Conservation (phyloP, 2,329 filamentous ascomycete genomes). For the Cladosporium sphaerospermum region DNA sequence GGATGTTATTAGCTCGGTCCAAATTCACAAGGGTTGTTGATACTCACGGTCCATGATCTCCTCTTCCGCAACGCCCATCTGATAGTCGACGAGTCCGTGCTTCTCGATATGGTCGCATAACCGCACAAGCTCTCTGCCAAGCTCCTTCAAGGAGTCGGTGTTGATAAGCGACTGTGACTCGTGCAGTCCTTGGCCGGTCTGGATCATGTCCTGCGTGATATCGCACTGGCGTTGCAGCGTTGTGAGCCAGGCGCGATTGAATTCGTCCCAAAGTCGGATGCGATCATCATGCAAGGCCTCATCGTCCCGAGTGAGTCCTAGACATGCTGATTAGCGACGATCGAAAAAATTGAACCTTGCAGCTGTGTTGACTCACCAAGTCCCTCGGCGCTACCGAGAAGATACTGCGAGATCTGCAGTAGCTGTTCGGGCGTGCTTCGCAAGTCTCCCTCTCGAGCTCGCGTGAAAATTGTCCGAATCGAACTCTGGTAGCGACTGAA, state of each 20-base stretch:
- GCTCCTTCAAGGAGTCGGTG: constrained; percentile 62
- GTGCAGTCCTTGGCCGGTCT: constrained; percentile 50
- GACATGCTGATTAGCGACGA: background rate
- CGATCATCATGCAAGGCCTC: constrained; percentile 67
- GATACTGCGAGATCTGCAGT: constrained; percentile 59
- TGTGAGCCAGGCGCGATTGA: constrained; percentile 87
- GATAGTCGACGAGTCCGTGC: constrained; percentile 92
- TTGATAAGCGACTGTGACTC: constrained; percentile 59
- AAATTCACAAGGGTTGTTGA: too few relatives aligned
- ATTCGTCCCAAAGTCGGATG: constrained; percentile 83
- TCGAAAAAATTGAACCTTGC: constrained; percentile 5
- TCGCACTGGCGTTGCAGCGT: constrained; percentile 80
- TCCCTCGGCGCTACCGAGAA: constrained; percentile 58
- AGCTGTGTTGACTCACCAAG: constrained; percentile 50
- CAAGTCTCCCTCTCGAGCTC: constrained; percentile 58
- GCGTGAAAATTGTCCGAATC: constrained; percentile 61
- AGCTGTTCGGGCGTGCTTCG: constrained; percentile 54
- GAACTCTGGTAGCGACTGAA: constrained; percentile 57
- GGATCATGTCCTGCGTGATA: constrained; percentile 54
- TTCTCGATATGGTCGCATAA: constrained; percentile 83
- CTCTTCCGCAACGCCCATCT: constrained; percentile 95
- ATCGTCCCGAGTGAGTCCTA: constrained; percentile 81
- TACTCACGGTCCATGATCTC: constrained; percentile 74
- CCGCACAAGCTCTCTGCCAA: constrained; percentile 75
- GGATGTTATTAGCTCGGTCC: too few relatives aligned